Evolutionary conservation across 495 filamentous ascomycete genomes (phyloP), one percentile per base, ranked within the genome.

Genomic region (Penicillium parvum): DNA sequence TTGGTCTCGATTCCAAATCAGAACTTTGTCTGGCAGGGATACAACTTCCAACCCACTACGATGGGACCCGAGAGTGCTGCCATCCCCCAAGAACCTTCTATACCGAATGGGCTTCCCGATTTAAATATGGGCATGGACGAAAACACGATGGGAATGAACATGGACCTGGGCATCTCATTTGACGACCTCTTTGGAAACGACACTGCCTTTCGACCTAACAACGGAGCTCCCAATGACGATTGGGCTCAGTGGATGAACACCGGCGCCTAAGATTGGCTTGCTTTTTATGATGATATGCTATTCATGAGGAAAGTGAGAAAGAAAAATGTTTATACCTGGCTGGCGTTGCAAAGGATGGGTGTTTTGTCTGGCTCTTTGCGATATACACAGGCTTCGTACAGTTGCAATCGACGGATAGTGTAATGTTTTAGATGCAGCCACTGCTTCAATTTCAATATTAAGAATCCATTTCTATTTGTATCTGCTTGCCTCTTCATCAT

Each of bases 1-100:
- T 55, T 73, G 14, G 69, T 73, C 17, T 73, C 69, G 5, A 64
- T 73, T 23, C 69, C 69, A 0, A 68, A 68, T 43, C 65, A 68
- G 19, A 70, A 70, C 27, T 73, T 69, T 30, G 54, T 68, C 20
- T 73, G 68, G 68, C 68, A 70, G 48, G 62, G 66, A 4, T 68
- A 70, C 40, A 66, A 62, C 36, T 63, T 66, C 48, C 62, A 66
- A 28, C 57, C 59, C 5, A 56, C 41, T 19, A 53, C 50, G 22
- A 42, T 59, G 5, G 26, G 46, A 10, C 8, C 55, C 1, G 52
- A 54, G 7, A 50, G 55, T 5, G 16, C 48, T 9, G 16, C 54
- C 3, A 45, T 53, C 12, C 56, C 58, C 27, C 57, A 52, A 37
- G 50, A 52, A 3, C 37, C 49, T 6, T 28, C 57, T 11, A 28